A percentile compares a stretch with the other conserved stretches of the same genome.
Conservation (phyloP, 352 stramenopile genomes). For the Globisporangium okanoganense region DNA sequence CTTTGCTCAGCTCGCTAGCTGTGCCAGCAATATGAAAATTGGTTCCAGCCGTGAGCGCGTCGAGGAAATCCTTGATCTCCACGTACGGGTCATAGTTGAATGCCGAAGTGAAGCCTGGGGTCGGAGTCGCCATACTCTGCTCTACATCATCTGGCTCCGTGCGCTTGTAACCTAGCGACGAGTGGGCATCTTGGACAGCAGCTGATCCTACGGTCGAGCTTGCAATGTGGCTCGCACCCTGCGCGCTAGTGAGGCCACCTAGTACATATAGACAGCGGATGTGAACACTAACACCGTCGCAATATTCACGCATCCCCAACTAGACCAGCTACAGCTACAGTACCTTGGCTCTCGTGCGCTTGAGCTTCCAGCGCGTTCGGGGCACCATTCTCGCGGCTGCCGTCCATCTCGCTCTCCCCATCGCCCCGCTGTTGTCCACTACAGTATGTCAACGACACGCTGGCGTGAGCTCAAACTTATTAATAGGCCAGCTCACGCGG, state of each 20-base stretch:
- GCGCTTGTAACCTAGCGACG: background rate
- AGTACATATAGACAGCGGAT: too few relatives aligned
- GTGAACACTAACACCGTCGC: too few relatives aligned
- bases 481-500: too few relatives aligned
- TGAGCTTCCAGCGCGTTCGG: background rate
- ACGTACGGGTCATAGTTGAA: constrained; percentile 16
- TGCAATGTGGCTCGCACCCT: too few relatives aligned
- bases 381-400: background rate
- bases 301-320: too few relatives aligned
- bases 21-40: background rate
- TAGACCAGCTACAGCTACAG: too few relatives aligned
- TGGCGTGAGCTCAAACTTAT: background rate
- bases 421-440: background rate
- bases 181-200: background rate
- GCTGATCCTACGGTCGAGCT: background rate
- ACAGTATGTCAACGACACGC: too few relatives aligned
- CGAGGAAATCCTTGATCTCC: constrained; percentile 15
- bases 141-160: background rate
- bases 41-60: constrained; percentile 1
- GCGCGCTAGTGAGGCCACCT: too few relatives aligned
- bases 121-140: background rate
- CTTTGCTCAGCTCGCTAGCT: background rate
- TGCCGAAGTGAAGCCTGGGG: constrained; percentile 15
- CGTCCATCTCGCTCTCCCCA: constrained; percentile 3
- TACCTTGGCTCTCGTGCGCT: background rate